A percentile compares a stretch with the other conserved stretches of the same genome.
phyloP scores from a whole-genome alignment of 2,329 filamentous ascomycete genomes.

The Diaporthe eres region DNA sequence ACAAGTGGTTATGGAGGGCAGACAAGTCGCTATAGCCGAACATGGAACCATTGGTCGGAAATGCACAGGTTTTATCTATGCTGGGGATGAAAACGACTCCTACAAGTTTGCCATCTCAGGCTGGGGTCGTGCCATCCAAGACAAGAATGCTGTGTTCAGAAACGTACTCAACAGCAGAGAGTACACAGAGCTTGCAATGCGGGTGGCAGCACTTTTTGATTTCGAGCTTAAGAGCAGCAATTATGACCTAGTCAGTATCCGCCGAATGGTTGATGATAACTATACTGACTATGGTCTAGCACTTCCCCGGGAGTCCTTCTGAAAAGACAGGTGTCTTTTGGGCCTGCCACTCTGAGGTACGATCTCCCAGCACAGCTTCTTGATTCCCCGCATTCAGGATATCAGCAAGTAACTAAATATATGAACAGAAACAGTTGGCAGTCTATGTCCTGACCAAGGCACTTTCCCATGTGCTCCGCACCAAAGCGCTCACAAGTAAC shows the following conservation, averaged over 20 bases:
- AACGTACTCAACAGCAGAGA: background rate
- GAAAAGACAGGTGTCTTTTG: background rate
- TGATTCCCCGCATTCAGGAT: too few relatives aligned
- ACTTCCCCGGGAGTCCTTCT: background rate
- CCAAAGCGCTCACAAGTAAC: fast-evolving
- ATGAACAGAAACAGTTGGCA: constrained; percentile 2
- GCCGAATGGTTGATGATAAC: fast-evolving
- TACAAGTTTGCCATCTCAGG: constrained; percentile 19
- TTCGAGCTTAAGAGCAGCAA: background rate
- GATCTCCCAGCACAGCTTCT: too few relatives aligned
- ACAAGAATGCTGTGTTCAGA: background rate
- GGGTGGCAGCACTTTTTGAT: background rate
- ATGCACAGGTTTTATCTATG: background rate
- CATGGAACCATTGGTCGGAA: background rate
- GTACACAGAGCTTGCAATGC: background rate
- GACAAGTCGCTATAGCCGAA: background rate
- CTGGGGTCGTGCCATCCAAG: background rate
- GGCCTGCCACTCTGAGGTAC: background rate
- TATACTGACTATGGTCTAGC: background rate
- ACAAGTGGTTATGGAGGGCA: background rate
- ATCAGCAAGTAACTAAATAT: background rate
- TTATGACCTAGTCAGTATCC: background rate
- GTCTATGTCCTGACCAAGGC: background rate
- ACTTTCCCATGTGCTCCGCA: background rate
- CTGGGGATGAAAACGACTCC: background rate